Evolutionary conservation across 495 filamentous ascomycete genomes (phyloP), one percentile per base, ranked within the genome.

Genomic region (Hypoxylon intermedium): DNA sequence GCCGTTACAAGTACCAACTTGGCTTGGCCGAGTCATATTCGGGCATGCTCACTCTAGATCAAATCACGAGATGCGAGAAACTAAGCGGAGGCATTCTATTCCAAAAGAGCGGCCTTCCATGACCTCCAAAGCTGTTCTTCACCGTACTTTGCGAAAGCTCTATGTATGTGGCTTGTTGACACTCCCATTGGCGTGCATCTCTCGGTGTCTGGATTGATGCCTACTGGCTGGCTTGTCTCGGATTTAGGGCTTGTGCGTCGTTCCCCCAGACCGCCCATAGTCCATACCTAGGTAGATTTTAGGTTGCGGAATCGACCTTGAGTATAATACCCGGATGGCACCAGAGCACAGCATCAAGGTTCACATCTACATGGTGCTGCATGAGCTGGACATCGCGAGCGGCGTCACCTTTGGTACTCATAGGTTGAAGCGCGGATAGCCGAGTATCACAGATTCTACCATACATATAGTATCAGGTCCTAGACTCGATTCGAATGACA

Each of bases 221-320:
- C n/a, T n/a, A 7, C 38, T 24, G 28, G 38, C 28, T 23, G 19
- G 18, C 2, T 45, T 33, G 23, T 62, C 40, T 40, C 18, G 2
- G 9, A 46, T 60, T 36, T 19, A 56, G 33, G 24, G 31, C 9
- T n/a, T 30, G 12, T 41, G 15, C 12, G 44, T 46, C 6, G 36
- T 58, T 53, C 54, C 44, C 16, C 23, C 15, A 16, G 18, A 16
- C 40, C n/a, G 38, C 24, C 38, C 31, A 28, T 42, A 48, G 16
- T 26, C 23, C 21, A 12, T 19, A 47, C 53, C n/a, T n/a, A n/a
- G n/a, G n/a, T n/a, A 21, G n/a, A 15, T 33, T 28, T 58, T 46
- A 33, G 43, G 61, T 59, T 65, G 50, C 55, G 55, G 55, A 19
- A 55, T 21, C 38, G 58, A 54, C 55, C 60, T 46, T 42, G 34